Base-by-base conservation (phyloP, 371 early-diverging fungal genomes). In the Mortierella sp. region DNA sequence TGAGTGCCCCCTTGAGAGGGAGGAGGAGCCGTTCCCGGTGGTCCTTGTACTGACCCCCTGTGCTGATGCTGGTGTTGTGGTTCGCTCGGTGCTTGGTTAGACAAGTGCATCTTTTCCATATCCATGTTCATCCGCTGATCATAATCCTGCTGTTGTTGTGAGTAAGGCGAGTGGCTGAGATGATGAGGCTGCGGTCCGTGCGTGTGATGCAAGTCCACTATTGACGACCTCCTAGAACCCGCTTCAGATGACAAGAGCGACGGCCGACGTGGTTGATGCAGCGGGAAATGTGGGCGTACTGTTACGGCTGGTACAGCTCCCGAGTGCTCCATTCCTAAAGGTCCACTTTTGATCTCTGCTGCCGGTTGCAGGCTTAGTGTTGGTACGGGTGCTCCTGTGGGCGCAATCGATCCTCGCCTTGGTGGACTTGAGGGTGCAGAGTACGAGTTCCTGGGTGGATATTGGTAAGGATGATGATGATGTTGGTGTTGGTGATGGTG, bases 381-480 rank as follows among this genome's bases (percentile, higher is more conserved):
- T 0, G 79, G 79, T 5, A 79, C 71, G 12, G 63, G 16, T 20
- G 26, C 26, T n/a, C 65, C 66, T 37, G 55, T 55, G 3, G 55
- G 55, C 28, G 72, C 71, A 66, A 66, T 72, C 18, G 85, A 70
- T 1, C 64, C 68, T 26, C 85, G 77, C 35, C 85, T 73, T 30
- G 90, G 89, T 51, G 90, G 90, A 61, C 89, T 89, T 16, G 90
- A 88, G 22, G 90, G 90, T 49, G 89, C 90, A 63, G 90, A 90
- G 68, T 75, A 88, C 24, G 86, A 79, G 14, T 85, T 85, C 43
- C 87, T 83, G 39, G 71, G 72, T 1, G 85, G 85, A 22, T 66
- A 70, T 59, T 84, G 84, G 24, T 66, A 70, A 64, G 60, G 72
- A 26, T 73, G 74, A 39, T 64, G 66, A 51, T 63, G 37, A 63